Conservation (phyloP, 495 filamentous ascomycete genomes). For the Aspergillus homomorphus region DNA sequence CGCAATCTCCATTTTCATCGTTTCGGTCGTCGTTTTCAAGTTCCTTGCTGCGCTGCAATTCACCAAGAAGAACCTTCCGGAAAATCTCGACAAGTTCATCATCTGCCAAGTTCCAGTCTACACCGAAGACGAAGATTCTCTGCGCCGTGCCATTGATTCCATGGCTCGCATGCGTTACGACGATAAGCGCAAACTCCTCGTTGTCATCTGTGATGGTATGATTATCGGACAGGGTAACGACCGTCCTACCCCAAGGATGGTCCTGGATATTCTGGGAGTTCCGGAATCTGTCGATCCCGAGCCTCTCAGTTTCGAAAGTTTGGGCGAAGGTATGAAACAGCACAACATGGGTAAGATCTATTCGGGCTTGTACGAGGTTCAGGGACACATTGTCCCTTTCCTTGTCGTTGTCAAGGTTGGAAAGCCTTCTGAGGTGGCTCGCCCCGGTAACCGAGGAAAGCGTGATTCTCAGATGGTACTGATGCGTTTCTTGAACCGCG, state of each 20-base stretch:
- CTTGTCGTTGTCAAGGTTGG: conserved; percentile 95
- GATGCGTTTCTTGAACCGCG: conserved; percentile 97
- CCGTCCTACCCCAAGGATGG: conserved; percentile 89
- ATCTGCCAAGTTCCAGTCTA: conserved; percentile 98
- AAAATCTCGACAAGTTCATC: conserved; percentile 96
- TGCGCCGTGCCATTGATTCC: conserved; percentile 95
- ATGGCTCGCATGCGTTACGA: conserved; percentile 95
- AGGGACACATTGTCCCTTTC: conserved; percentile 97
- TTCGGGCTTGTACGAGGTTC: conserved; percentile 94
- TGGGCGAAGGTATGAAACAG: conserved; percentile 94
- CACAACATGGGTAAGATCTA: conserved; percentile 99
- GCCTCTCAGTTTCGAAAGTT: conserved; percentile 92
- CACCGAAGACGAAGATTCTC: conserved; percentile 96
- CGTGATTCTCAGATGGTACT: conserved; percentile 98
- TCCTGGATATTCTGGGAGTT: conserved; percentile 94
- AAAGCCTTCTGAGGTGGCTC: conserved; percentile 94
- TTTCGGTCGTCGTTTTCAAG: conserved; percentile 84
- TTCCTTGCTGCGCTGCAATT: conserved; percentile 97
- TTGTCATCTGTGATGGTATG: conserved; percentile 97
- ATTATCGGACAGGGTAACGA: conserved; percentile 99
- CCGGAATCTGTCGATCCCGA: conserved; percentile 93
- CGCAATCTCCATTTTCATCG: conserved; percentile 80
- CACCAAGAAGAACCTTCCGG: conserved; percentile 81
- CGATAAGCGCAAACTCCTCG: conserved; percentile 93
- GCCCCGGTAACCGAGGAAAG: conserved; percentile 97